Percentiles rank a stretch among this genome's conserved stretches.
Evolutionary conservation across 371 early-diverging fungal species (phyloP).

Genomic region (Mortierella sp.): DNA sequence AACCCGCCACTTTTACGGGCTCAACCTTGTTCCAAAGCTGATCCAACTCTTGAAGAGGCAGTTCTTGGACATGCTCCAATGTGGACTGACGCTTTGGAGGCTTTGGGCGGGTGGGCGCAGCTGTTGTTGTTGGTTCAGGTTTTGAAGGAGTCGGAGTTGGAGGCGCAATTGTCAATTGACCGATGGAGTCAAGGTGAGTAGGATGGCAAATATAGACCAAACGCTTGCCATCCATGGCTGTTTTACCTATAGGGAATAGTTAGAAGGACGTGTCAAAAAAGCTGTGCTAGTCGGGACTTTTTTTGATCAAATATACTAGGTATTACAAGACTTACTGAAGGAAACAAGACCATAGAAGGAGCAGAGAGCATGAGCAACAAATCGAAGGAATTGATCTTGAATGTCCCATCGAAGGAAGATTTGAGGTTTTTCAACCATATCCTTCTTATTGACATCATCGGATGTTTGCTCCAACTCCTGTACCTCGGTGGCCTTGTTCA

Average conservation of each 20-base stretch:
- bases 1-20: constrained; percentile 28
- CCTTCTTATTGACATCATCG: background rate
- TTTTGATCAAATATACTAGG: background rate
- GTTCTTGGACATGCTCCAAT: constrained; percentile 51
- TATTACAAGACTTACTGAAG: constrained; percentile 38
- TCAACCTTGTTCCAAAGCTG: constrained; percentile 48
- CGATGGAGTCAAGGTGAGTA: constrained; percentile 45
- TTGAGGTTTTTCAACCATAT: constrained; percentile 16
- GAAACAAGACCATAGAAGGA: constrained; percentile 54
- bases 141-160: background rate
- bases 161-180: constrained; percentile 10
- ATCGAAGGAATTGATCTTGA: constrained; percentile 55
- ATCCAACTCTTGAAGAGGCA: constrained; percentile 43
- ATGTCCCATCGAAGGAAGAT: constrained; percentile 55
- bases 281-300: background rate
- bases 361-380: constrained; percentile 55
- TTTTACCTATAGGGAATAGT: constrained; percentile 31
- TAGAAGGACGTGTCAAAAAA: background rate
- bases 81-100: constrained; percentile 37
- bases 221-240: constrained; percentile 49
- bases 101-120: constrained; percentile 13
- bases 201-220: constrained; percentile 55
- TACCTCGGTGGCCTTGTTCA: background rate
- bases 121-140: background rate
- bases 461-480: background rate